These are phyloP conservation scores for Lenwebbia sp. DNA, from an alignment of 345 rosid genomes.

Conservation along the genomic window DNA sequence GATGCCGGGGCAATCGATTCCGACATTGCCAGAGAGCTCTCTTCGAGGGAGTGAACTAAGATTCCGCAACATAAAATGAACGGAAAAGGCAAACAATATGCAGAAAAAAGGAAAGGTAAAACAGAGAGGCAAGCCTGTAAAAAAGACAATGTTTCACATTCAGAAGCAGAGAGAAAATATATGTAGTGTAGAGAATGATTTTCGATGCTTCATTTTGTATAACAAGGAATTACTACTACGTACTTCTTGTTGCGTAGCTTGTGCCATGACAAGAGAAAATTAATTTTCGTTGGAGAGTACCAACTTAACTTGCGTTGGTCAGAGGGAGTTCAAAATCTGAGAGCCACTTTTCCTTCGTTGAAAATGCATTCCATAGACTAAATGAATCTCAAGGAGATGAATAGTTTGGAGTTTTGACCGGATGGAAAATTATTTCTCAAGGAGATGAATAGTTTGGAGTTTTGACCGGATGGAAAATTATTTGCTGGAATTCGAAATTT, in stretches of 20 bases:
- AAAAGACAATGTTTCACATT: not conserved
- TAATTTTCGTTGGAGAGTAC: too few relatives aligned
- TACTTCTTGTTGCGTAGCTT: too few relatives aligned
- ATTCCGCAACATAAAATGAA: not conserved
- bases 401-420: not conserved
- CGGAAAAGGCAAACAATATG: not conserved
- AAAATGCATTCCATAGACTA: too few relatives aligned
- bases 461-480: not conserved
- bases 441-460: not conserved
- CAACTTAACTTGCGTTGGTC: too few relatives aligned
- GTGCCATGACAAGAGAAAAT: too few relatives aligned
- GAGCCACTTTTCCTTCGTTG: too few relatives aligned
- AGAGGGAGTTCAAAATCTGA: too few relatives aligned
- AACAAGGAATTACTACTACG: too few relatives aligned
- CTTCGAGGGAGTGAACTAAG: conserved; percentile 35
- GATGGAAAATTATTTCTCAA: not conserved
- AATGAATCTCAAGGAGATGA: too few relatives aligned
- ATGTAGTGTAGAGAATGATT: not conserved
- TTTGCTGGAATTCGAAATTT: not conserved
- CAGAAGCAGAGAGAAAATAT: not conserved
- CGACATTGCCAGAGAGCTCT: conserved; percentile 58
- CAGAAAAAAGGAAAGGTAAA: not conserved
- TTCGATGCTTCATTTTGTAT: not conserved
- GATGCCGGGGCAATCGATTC: conserved; percentile 27
- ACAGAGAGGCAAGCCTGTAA: too few relatives aligned